Evolutionary conservation across 805 yeast genomes (phyloP).

Genomic region (Yarrowia sp.): DNA sequence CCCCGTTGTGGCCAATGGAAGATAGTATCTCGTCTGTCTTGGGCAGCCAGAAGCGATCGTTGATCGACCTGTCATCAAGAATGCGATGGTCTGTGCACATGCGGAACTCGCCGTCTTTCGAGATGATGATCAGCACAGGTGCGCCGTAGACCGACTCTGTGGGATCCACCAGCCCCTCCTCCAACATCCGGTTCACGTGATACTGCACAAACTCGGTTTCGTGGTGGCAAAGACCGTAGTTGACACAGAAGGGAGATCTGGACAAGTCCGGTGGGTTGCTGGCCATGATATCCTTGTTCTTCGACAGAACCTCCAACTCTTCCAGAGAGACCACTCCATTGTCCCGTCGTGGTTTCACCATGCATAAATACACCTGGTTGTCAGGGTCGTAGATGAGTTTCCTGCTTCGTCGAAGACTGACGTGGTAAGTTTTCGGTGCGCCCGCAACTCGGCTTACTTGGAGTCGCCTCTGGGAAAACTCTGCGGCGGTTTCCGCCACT

Average conservation of each 20-base stretch:
- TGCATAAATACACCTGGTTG: slow-evolving; percentile 20
- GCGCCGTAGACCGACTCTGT: slow-evolving; percentile 15
- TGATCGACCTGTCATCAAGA: slow-evolving; percentile 15
- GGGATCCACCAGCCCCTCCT: slow-evolving; percentile 3
- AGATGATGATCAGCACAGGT: slow-evolving; percentile 13
- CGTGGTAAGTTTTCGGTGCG: slow-evolving; percentile 13
- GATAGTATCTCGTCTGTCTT: slow-evolving; percentile 13
- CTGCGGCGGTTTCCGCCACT: slow-evolving; percentile 9
- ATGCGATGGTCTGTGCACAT: slow-evolving; percentile 21
- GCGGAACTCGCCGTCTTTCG: slow-evolving; percentile 26
- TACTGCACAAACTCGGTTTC: slow-evolving; percentile 24
- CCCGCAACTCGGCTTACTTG: not conserved
- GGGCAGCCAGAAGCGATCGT: slow-evolving; percentile 28
- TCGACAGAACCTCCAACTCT: slow-evolving; percentile 1
- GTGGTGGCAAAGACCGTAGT: slow-evolving; percentile 23
- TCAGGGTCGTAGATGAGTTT: slow-evolving; percentile 30
- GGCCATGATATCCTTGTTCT: slow-evolving; percentile 1
- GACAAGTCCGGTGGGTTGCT: slow-evolving; percentile 6
- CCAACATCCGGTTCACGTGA: slow-evolving; percentile 15
- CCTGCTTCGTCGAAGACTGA: slow-evolving; percentile 2
- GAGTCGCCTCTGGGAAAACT: slow-evolving; percentile 1
- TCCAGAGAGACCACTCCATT: not conserved
- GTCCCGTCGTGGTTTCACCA: not conserved
- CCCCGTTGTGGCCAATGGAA: not conserved
- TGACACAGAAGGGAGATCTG: slow-evolving; percentile 12